Conservation (phyloP, 2,329 filamentous ascomycete species). For the Colletotrichum falcatum region DNA sequence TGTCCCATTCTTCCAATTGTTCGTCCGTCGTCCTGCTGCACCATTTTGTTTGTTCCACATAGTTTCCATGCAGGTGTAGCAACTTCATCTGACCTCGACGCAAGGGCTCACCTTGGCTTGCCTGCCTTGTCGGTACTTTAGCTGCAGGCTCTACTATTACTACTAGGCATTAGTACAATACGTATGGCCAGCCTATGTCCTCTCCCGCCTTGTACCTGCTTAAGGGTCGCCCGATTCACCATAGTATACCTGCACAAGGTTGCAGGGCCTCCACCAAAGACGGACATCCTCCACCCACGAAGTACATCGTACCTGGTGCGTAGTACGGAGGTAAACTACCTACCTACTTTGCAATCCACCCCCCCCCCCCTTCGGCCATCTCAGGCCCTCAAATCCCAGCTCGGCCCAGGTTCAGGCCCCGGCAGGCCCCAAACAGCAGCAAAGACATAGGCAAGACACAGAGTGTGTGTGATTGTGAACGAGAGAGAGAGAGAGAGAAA, state of each 20-base stretch:
- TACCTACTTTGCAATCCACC: neutral
- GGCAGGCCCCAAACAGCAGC: neutral
- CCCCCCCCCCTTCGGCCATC: slow-evolving; percentile 9
- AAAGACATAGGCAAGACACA: slow-evolving; percentile 1
- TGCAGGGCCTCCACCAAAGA: slow-evolving; percentile 5
- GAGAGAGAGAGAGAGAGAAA: neutral
- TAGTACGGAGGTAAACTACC: neutral
- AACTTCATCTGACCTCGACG: slow-evolving; percentile 38
- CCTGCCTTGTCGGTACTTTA: slow-evolving; percentile 17
- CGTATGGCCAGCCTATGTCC: slow-evolving; percentile 1
- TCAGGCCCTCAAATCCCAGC: slow-evolving; percentile 22
- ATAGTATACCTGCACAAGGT: neutral
- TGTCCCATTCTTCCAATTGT: neutral
- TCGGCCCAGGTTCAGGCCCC: slow-evolving; percentile 29
- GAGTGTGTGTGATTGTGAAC: neutral
- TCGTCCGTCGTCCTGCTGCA: slow-evolving; percentile 13
- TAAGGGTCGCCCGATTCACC: slow-evolving; percentile 12
- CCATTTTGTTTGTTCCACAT: slow-evolving; percentile 21
- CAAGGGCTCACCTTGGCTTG: slow-evolving; percentile 24
- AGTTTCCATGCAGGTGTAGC: slow-evolving; percentile 26
- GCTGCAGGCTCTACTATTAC: slow-evolving; percentile 19
- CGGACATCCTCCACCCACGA: slow-evolving; percentile 2
- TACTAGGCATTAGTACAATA: too few species aligned
- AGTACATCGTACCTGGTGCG: neutral
- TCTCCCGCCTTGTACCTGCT: slow-evolving; percentile 18